These are phyloP conservation scores for Aspergillus baeticus DNA, from an alignment of 495 filamentous ascomycete genomes.

Conservation along the genomic window DNA sequence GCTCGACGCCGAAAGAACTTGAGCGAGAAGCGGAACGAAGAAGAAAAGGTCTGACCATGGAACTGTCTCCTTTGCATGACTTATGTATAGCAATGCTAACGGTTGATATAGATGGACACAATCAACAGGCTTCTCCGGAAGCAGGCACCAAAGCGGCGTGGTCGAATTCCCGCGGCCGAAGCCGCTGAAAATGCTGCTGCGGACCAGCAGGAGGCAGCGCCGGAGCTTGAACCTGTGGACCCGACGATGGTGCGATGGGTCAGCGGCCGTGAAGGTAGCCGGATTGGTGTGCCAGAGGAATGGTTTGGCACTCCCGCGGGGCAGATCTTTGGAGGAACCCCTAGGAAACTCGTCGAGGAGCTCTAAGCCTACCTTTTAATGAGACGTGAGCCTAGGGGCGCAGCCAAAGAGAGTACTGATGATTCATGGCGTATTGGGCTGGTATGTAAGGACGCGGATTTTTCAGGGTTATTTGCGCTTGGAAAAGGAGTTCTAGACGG, in stretches of 20 bases:
- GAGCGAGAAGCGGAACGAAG: slow-evolving; percentile 97
- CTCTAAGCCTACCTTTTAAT: slow-evolving; percentile 22
- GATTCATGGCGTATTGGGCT: slow-evolving; percentile 30
- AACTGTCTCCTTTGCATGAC: background rate
- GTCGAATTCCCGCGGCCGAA: slow-evolving; percentile 48
- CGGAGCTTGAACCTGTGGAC: slow-evolving; percentile 55
- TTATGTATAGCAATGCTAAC: slow-evolving; percentile 8
- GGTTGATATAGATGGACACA: slow-evolving; percentile 76
- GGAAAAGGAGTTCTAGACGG: slow-evolving; percentile 11
- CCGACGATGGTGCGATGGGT: slow-evolving; percentile 77
- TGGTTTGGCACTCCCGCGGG: slow-evolving; percentile 73
- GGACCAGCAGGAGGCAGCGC: slow-evolving; percentile 56
- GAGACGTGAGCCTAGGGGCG: background rate
- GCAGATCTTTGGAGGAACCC: slow-evolving; percentile 50
- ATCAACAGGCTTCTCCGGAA: slow-evolving; percentile 97
- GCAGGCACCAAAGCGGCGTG: slow-evolving; percentile 83
- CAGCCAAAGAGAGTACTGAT: slow-evolving; percentile 14
- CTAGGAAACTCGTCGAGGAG: slow-evolving; percentile 48
- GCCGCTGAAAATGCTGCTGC: slow-evolving; percentile 45
- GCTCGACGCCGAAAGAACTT: slow-evolving; percentile 90
- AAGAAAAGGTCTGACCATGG: slow-evolving; percentile 75
- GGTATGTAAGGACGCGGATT: background rate
- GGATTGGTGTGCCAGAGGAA: slow-evolving; percentile 74
- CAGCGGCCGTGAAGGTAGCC: slow-evolving; percentile 65
- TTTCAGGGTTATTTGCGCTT: slow-evolving; percentile 1